Base-by-base conservation (phyloP, 495 filamentous ascomycete genomes). In the Xylaria acuta region DNA sequence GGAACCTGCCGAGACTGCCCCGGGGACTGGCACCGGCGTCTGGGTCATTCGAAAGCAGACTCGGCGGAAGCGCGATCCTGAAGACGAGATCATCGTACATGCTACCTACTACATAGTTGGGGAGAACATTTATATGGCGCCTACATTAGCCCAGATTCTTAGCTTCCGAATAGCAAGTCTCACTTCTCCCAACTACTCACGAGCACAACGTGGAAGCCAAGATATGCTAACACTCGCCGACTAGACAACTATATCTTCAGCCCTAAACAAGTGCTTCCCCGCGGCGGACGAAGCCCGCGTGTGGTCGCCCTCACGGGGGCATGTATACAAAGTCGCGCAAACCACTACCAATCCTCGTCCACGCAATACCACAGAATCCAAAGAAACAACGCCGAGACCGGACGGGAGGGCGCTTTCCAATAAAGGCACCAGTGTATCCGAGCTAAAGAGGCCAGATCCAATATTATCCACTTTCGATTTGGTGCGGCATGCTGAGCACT, bases 31-130 rank as follows among this genome's bases (percentile, higher is more conserved):
- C 5, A 89, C 86, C 3, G 93, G 94, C 27, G 87, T 97, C 27
- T 99, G 94, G 94, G 92, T 97, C 2, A 93, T 99, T 69, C 91
- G 94, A 75, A 97, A 97, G 84, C 96, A 98, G 81, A 89, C 87
- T 27, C 86, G 94, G 59, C 86, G 88, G 60, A 88, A 88, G 89
- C 88, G 84, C 70, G 82, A 78, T 73, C 87, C 70, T 67, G 79
- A 87, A 53, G 90, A 92, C 68, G 90, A 94, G 75, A 84, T 97
- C 18, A 88, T 82, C 5, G 87, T 97, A 16, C 84, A 94, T 25
- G 87, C 88, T n/a, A 89, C 90, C 2, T 98, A 95, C 76, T 98
- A 93, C 75, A 86, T 97, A 14, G 86, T 95, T 3, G 93, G 93
- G 2, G 92, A 93, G 75, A 92, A 92, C 73, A 90, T 98, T 54